phyloP scores from a whole-genome alignment of 148 eudicot genomes.

The Silene conica region DNA sequence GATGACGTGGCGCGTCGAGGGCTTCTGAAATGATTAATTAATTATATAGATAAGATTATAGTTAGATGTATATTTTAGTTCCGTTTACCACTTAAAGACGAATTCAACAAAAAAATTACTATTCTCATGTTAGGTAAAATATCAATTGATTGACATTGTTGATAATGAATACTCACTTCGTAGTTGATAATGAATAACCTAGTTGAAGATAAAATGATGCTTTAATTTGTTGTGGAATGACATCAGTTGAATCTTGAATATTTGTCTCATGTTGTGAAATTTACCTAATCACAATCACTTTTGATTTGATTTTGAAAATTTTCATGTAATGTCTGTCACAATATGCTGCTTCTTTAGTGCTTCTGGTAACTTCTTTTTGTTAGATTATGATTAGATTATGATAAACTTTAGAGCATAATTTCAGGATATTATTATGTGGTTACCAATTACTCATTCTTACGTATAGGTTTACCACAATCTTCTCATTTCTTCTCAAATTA shows the following conservation, averaged over 20 bases:
- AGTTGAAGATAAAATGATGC: background rate
- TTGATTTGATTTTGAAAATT: conserved; percentile 7
- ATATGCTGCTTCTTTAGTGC: conserved; percentile 7
- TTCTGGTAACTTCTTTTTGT: conserved; percentile 2
- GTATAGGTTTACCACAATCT: background rate
- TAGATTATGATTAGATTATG: background rate
- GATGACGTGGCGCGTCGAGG: too few species aligned
- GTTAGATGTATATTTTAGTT: background rate
- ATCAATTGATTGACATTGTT: background rate
- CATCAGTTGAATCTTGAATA: conserved; percentile 13
- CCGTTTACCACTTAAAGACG: background rate
- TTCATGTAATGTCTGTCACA: conserved; percentile 8
- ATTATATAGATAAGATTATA: too few species aligned
- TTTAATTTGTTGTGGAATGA: background rate
- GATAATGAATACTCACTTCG: too few species aligned
- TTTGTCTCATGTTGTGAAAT: conserved; percentile 10
- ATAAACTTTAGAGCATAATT: conserved; percentile 9
- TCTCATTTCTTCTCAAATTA: background rate
- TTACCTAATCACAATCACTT: conserved; percentile 15
- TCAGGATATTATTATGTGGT: conserved; percentile 5
- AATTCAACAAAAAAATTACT: too few species aligned
- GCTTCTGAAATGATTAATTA: too few species aligned
- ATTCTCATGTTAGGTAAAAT: background rate
- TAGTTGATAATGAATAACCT: too few species aligned
- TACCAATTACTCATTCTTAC: background rate